These are phyloP conservation scores for Kazachstania bromeliacearum DNA, from an alignment of 805 yeast species.

Conservation along the genomic window DNA sequence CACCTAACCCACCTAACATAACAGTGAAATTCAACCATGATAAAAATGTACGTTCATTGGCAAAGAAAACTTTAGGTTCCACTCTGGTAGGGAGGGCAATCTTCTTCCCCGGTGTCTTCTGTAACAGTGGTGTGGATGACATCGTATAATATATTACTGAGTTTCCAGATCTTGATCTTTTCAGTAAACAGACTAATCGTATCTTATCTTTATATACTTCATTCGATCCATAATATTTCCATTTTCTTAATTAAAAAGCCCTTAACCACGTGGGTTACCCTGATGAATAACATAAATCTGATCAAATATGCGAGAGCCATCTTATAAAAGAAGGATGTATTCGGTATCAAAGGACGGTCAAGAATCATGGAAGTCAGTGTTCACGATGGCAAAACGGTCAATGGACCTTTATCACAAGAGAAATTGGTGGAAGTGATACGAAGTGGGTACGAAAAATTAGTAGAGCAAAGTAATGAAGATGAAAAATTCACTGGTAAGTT, in stretches of 20 bases:
- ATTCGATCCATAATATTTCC: not conserved
- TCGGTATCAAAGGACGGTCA: too few relatives aligned
- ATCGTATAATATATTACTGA: too few relatives aligned
- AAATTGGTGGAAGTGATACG: constrained; percentile 15
- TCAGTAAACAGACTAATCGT: too few relatives aligned
- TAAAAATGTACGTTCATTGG: constrained; percentile 95
- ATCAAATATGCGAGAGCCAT: not conserved
- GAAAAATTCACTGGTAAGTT: constrained; percentile 18
- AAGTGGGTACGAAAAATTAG: constrained; percentile 4
- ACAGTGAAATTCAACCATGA: constrained; percentile 99
- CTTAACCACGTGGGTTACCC: constrained; percentile 2
- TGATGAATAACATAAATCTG: not conserved
- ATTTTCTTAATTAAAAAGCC: too few relatives aligned
- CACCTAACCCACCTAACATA: constrained; percentile 90
- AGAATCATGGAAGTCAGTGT: constrained; percentile 10
- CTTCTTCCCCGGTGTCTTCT: constrained; percentile 75
- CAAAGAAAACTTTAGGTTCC: constrained; percentile 97
- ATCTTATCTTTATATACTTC: not conserved
- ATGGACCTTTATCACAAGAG: constrained; percentile 15
- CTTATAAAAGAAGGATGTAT: too few relatives aligned
- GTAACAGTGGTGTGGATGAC: constrained; percentile 62
- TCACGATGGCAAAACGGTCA: constrained; percentile 11
- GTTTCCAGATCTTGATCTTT: too few relatives aligned
- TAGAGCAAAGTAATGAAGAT: constrained; percentile 2
- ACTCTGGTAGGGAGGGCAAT: constrained; percentile 97